Conservation (phyloP, 2,329 filamentous ascomycete species). For the Alternaria infectoria region DNA sequence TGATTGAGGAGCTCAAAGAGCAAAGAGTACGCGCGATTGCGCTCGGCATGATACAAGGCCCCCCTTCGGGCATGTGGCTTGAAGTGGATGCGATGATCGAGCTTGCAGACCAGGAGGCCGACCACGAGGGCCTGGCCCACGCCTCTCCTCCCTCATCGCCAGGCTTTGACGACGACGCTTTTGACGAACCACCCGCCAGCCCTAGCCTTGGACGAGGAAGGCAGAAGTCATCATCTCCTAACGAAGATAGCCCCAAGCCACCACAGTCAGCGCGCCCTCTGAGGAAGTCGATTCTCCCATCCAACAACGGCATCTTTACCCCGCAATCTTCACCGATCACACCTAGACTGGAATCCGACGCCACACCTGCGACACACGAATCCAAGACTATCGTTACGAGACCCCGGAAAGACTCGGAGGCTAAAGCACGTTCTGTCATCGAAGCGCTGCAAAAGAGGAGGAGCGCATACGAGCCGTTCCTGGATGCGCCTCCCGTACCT, state of each 20-base stretch:
- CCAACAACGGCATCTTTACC: conserved; percentile 46
- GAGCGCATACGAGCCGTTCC: conserved; percentile 37
- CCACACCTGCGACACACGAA: conserved; percentile 31
- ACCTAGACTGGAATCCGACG: conserved; percentile 31
- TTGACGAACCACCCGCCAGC: conserved; percentile 58
- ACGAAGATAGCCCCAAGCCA: conserved; percentile 32
- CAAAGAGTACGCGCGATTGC: conserved; percentile 73
- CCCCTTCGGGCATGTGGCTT: conserved; percentile 70
- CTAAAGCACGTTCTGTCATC: conserved; percentile 67
- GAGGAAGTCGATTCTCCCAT: conserved; percentile 46
- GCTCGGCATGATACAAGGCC: conserved; percentile 68
- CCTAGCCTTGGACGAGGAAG: conserved; percentile 37
- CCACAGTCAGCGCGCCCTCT: conserved; percentile 30
- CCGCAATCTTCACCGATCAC: conserved; percentile 42
- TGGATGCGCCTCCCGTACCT: conserved; percentile 35
- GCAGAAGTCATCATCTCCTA: conserved; percentile 40
- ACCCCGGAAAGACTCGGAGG: conserved; percentile 62
- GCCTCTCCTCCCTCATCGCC: conserved; percentile 63
- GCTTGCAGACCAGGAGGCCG: conserved; percentile 72
- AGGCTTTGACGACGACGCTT: conserved; percentile 64
- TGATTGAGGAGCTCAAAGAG: conserved; percentile 84
- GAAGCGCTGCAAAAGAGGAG: conserved; percentile 63
- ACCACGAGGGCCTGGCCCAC: conserved; percentile 62
- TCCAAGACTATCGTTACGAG: conserved; percentile 45
- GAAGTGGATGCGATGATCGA: conserved; percentile 88